phyloP scores from a whole-genome alignment of 1,139 yeast genomes.

The Geotrichum bryndzae region DNA sequence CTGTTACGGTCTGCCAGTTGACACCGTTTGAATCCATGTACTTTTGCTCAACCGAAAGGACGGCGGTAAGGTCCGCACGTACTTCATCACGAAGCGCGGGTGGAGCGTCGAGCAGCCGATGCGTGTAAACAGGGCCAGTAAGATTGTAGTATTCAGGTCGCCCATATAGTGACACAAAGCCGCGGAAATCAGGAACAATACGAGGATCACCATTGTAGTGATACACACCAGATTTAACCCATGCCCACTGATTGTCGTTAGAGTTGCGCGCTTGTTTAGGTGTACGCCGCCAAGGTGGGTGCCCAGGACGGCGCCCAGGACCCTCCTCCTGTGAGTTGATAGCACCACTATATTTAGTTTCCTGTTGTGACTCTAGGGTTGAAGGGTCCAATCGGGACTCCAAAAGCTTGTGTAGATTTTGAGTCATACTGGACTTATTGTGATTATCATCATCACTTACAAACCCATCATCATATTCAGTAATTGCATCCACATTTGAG shows the following conservation, averaged over 20 bases:
- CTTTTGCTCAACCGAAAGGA: conserved; percentile 22
- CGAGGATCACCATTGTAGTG: conserved; percentile 45
- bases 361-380: background rate
- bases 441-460: background rate
- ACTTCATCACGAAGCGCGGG: conserved; percentile 35
- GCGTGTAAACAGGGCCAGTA: conserved; percentile 34
- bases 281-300: conserved; percentile 11
- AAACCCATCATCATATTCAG: conserved; percentile 21
- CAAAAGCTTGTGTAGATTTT: background rate
- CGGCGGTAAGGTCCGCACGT: conserved; percentile 33
- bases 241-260: conserved; percentile 33
- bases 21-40: conserved; percentile 39
- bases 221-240: conserved; percentile 39
- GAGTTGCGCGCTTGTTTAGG: background rate
- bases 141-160: conserved; percentile 43
- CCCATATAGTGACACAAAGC: conserved; percentile 47
- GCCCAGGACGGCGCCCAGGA: conserved; percentile 4
- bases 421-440: background rate
- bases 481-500: conserved; percentile 39
- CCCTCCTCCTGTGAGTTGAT: conserved; percentile 17
- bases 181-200: conserved; percentile 45
- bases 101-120: conserved; percentile 42
- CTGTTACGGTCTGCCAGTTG: conserved; percentile 48
- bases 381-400: background rate
- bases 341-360: conserved; percentile 16